These are phyloP conservation scores for Xylaria sp. DNA, from an alignment of 2,329 filamentous ascomycete species.

Conservation along the genomic window DNA sequence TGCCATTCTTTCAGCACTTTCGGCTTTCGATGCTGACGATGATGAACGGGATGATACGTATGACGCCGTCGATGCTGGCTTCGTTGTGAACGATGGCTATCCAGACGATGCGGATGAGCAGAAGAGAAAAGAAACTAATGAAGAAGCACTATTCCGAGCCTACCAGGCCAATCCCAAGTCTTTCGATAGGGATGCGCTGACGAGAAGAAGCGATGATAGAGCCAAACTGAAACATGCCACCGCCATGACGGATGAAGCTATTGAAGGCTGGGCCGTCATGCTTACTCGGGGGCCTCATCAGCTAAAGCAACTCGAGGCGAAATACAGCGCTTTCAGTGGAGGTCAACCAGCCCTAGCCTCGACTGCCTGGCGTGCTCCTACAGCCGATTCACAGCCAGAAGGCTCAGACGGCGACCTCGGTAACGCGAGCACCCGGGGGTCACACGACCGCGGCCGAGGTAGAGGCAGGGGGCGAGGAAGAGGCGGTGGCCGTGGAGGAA, in stretches of 20 bases:
- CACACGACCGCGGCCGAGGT: slow-evolving; percentile 53
- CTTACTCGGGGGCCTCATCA: slow-evolving; percentile 73
- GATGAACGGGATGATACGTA: slow-evolving; percentile 98
- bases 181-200: slow-evolving; percentile 75
- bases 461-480: slow-evolving; percentile 55
- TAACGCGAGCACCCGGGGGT: slow-evolving; percentile 49
- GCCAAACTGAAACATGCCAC: slow-evolving; percentile 73
- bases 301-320: slow-evolving; percentile 71
- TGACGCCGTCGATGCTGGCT: slow-evolving; percentile 88
- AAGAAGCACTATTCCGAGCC: slow-evolving; percentile 74
- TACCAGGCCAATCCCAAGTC: slow-evolving; percentile 68
- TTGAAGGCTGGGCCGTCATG: slow-evolving; percentile 96
- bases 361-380: slow-evolving; percentile 67
- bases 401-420: slow-evolving; percentile 56
- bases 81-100: slow-evolving; percentile 76
- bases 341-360: slow-evolving; percentile 67
- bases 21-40: slow-evolving; percentile 89
- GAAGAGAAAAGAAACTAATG: slow-evolving; percentile 57
- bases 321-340: slow-evolving; percentile 69
- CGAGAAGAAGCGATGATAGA: slow-evolving; percentile 68
- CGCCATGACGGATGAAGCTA: slow-evolving; percentile 88
- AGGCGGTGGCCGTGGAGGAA: slow-evolving; percentile 60
- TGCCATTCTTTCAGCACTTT: slow-evolving; percentile 85
- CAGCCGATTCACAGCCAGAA: slow-evolving; percentile 61
- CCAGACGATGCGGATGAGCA: slow-evolving; percentile 57